phyloP scores from a whole-genome alignment of 2,329 filamentous ascomycete genomes.

The Akanthomyces uredinophilus region DNA sequence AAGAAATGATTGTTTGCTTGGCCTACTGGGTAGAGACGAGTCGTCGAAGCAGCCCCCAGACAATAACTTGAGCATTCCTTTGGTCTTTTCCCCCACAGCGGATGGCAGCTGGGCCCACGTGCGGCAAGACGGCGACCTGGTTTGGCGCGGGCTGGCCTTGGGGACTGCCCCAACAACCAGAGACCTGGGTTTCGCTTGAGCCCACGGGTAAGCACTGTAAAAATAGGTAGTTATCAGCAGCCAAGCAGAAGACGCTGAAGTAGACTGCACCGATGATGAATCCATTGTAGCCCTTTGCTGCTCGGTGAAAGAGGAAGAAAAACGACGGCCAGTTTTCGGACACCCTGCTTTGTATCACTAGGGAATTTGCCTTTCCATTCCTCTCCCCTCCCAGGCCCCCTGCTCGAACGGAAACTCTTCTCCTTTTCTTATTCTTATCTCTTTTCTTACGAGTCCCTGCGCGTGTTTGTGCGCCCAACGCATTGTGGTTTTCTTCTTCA shows the following conservation, averaged over 20 bases:
- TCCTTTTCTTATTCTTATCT: no score
- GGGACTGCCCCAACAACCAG: background rate
- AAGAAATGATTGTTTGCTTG: background rate
- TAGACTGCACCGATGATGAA: no score
- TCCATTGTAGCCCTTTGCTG: background rate
- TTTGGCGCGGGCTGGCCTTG: background rate
- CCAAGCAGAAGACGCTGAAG: no score
- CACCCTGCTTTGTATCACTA: background rate
- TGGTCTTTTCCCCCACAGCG: background rate
- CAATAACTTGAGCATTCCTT: no score
- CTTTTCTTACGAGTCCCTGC: no score
- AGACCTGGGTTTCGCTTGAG: background rate
- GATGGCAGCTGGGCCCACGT: conserved; percentile 21
- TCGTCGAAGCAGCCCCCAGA: background rate
- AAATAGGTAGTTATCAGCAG: background rate
- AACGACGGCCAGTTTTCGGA: background rate
- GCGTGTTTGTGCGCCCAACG: background rate
- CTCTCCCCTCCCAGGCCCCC: no score
- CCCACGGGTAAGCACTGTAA: background rate
- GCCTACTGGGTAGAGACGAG: no score
- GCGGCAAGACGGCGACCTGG: conserved; percentile 23
- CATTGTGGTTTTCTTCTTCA: background rate
- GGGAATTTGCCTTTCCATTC: no score
- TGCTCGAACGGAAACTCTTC: no score
- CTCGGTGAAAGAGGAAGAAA: no score